Evolutionary conservation across 345 rosid species (phyloP).

Genomic region (Arabis hirsuta): DNA sequence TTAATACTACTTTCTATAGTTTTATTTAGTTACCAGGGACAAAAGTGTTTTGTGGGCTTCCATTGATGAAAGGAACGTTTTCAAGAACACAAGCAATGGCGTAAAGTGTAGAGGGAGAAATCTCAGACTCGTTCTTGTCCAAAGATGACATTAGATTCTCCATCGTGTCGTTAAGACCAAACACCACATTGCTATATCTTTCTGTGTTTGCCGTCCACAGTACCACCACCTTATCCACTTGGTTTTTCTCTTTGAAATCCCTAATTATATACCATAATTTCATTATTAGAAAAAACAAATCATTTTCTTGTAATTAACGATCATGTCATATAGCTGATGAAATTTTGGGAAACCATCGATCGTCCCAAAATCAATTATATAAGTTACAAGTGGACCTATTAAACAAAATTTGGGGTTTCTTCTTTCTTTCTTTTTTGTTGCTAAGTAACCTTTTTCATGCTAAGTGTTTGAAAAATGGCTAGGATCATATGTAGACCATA

Average conservation of each 20-base stretch:
- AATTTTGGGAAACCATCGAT: too few relatives aligned
- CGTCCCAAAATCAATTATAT: too few relatives aligned
- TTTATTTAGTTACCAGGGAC: slow-evolving; percentile 71
- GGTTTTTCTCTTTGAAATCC: slow-evolving; percentile 85
- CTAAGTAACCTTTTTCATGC: too few relatives aligned
- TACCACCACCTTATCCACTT: slow-evolving; percentile 89
- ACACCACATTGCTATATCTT: slow-evolving; percentile 86
- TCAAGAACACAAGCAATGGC: slow-evolving; percentile 91
- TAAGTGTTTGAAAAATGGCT: too few relatives aligned
- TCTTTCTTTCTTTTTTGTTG: background rate
- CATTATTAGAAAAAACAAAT: background rate
- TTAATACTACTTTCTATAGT: background rate
- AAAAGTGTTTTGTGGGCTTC: slow-evolving; percentile 98
- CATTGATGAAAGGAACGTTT: slow-evolving; percentile 92
- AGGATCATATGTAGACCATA: too few relatives aligned
- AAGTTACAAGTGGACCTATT: too few relatives aligned
- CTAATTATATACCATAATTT: slow-evolving; percentile 41
- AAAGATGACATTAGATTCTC: slow-evolving; percentile 86
- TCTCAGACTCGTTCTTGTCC: slow-evolving; percentile 86
- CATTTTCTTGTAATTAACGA: background rate
- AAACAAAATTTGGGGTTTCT: background rate
- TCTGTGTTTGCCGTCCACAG: slow-evolving; percentile 99
- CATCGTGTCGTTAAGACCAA: slow-evolving; percentile 85
- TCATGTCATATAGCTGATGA: background rate
- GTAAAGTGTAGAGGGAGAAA: slow-evolving; percentile 91